Base-by-base conservation (phyloP, 495 filamentous ascomycete genomes). In the Xylaria venustula region DNA sequence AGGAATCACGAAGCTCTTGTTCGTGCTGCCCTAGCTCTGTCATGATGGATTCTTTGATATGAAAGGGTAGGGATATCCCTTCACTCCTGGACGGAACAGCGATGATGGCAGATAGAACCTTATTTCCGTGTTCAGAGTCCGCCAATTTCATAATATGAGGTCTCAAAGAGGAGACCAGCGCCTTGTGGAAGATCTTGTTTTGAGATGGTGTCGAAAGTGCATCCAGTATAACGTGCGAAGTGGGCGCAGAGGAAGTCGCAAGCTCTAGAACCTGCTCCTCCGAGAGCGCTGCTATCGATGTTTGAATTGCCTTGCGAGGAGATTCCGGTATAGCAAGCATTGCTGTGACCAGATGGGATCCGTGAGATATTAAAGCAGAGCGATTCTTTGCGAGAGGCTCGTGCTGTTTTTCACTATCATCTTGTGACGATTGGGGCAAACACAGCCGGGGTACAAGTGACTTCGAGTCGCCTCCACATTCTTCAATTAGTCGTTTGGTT, bases 71-170 rank as follows among this genome's bases (percentile, higher is more conserved):
- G n/a, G 73, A 67, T 51, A 73, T 66, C 47, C 60, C 71, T 15
- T 75, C 72, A 14, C 72, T 76, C 54, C 71, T 76, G 14, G 76
- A 81, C 0, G 79, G 77, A 5, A 89, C 87, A 11, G 77, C 63
- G 82, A 93, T 92, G 28, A 96, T 78, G 19, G 85, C 79, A 71
- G 93, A 91, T 12, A 96, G 81, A 19, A 97, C 84, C 69, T 89
- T 89, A 15, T 89, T 92, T 25, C 89, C 92, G 54, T 86, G 81
- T 45, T 81, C 82, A 59, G 91, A 85, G 26, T 85, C 73, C 0
- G 92, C 86, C 34, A 98, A 81, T 1, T 84, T 78, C 36, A 81
- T 79, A 7, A 89, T 73, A 60, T 73, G 64, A 73, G 87, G 75
- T 76, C 85, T 64, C 79, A 87, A 51, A 1, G 65, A 42, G 2